phyloP scores from a whole-genome alignment of 139 green algal genomes.

The Pseudopediastrum boryanum region DNA sequence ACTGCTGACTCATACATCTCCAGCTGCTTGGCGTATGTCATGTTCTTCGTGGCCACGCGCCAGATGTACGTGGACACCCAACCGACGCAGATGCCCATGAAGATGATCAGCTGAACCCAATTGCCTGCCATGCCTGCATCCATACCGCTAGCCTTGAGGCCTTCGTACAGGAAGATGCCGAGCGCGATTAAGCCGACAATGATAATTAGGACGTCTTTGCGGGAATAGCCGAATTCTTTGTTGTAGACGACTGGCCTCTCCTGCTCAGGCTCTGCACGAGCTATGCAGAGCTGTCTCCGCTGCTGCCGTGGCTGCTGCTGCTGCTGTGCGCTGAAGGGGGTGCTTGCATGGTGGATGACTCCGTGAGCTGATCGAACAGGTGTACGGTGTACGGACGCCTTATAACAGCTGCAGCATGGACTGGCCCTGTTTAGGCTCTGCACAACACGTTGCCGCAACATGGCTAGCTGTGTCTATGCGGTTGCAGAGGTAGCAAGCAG shows the following conservation, averaged over 20 bases:
- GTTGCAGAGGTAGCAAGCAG: too few species aligned
- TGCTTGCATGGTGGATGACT: too few species aligned
- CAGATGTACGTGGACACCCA: constrained; percentile 93
- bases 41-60: constrained; percentile 95
- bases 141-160: constrained; percentile 79
- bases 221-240: constrained; percentile 90
- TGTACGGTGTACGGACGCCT: too few species aligned
- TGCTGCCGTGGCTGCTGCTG: constrained; percentile 4
- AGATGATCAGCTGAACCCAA: constrained; percentile 87
- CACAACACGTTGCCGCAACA: too few species aligned
- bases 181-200: constrained; percentile 73
- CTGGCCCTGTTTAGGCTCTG: too few species aligned
- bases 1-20: constrained; percentile 98
- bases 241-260: constrained; percentile 58
- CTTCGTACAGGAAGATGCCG: constrained; percentile 88
- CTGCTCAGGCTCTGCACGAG: constrained; percentile 7
- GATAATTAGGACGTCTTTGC: constrained; percentile 92
- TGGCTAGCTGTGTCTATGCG: too few species aligned
- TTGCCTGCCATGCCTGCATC: constrained; percentile 81
- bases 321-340: not conserved
- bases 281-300: too few species aligned
- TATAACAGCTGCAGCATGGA: too few species aligned
- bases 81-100: constrained; percentile 83
- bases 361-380: too few species aligned
- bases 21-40: constrained; percentile 99